Conservation (phyloP, 1,139 yeast genomes). For the Magnusiomyces paraingens region DNA sequence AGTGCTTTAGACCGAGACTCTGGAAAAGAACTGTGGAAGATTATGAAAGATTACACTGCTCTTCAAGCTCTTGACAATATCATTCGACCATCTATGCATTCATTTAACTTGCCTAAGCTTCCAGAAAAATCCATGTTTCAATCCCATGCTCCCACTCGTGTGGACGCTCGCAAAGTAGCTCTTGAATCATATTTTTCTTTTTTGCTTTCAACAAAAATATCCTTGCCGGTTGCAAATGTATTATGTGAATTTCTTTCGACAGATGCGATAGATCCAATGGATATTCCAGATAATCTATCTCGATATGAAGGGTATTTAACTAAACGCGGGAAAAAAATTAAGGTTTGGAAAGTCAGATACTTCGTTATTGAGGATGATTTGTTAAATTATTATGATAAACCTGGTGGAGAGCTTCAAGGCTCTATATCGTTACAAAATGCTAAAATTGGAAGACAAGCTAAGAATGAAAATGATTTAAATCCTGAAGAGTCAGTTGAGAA, state of each 20-base stretch:
- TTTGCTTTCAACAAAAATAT: slow-evolving; percentile 43
- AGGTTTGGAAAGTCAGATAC: slow-evolving; percentile 68
- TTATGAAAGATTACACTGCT: slow-evolving; percentile 54
- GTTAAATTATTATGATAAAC: slow-evolving; percentile 54
- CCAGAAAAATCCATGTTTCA: slow-evolving; percentile 55
- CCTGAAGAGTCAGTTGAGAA: slow-evolving; percentile 46
- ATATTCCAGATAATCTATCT: slow-evolving; percentile 51
- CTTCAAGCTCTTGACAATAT: slow-evolving; percentile 50
- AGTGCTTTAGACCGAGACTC: slow-evolving; percentile 54
- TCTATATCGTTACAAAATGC: slow-evolving; percentile 52
- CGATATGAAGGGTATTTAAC: slow-evolving; percentile 64
- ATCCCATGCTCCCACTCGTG: slow-evolving; percentile 56
- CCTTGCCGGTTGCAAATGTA: slow-evolving; percentile 45
- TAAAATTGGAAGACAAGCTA: slow-evolving; percentile 59
- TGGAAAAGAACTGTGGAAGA: slow-evolving; percentile 64
- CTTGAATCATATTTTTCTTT: slow-evolving; percentile 53
- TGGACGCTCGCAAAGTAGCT: slow-evolving; percentile 52
- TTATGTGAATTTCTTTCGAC: slow-evolving; percentile 64
- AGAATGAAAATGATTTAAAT: slow-evolving; percentile 22
- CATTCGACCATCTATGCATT: slow-evolving; percentile 42
- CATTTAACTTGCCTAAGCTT: slow-evolving; percentile 49
- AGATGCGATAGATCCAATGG: slow-evolving; percentile 60
- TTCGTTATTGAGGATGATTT: slow-evolving; percentile 63
- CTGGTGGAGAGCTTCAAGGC: slow-evolving; percentile 55
- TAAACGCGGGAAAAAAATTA: slow-evolving; percentile 55